Base-by-base conservation (phyloP, 2,329 filamentous ascomycete species). In the Emmonsia crescens region DNA sequence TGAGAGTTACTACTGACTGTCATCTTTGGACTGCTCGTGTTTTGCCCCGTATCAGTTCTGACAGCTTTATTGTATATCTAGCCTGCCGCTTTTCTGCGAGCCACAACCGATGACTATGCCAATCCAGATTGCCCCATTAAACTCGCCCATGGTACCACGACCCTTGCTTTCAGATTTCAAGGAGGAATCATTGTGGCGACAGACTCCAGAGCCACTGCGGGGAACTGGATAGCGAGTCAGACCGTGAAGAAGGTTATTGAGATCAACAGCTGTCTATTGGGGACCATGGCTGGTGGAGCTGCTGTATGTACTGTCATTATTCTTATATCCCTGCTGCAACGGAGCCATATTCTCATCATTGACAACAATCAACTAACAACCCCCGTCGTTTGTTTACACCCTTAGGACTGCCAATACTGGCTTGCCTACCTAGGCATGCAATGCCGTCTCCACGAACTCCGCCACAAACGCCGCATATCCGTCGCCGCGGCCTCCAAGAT, bases 161-260 rank as follows among this genome's bases (percentile, higher is more conserved):
- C 94, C 59, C 86, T 99, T 65, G 93, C 92, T 66, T 99, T 99
- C 84, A 87, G 93, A 74, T 99, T 97, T 83, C 87, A 97, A 80
- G 92, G 92, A 71, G 94, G 94, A 74, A 97, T 99, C 79, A 95
- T 99, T 73, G 93, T 99, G 59, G 93, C 93, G 60, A 99, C 94
- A 63, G 94, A 99, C 80, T 99, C 94, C 64, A 87, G 94, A 79
- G 94, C 94, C 64, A 96, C 94, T 56, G 93, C 94, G 36, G 94
- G 94, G 72, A 95, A 94, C 84, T 99, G 94, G 94, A 99, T 99
- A 78, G 94, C 94, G 68, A 96, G 90, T 79, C 94, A 99, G 83
- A 99, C 94, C 60, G 94, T 99, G 74, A 99, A 99, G 86, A 99
- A 99, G 84, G 94, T 99, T 69, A 97, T 99, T 74, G 91, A 96